phyloP scores from a whole-genome alignment of 164 flowering plant genomes.

The Macadamia integrifolia region DNA sequence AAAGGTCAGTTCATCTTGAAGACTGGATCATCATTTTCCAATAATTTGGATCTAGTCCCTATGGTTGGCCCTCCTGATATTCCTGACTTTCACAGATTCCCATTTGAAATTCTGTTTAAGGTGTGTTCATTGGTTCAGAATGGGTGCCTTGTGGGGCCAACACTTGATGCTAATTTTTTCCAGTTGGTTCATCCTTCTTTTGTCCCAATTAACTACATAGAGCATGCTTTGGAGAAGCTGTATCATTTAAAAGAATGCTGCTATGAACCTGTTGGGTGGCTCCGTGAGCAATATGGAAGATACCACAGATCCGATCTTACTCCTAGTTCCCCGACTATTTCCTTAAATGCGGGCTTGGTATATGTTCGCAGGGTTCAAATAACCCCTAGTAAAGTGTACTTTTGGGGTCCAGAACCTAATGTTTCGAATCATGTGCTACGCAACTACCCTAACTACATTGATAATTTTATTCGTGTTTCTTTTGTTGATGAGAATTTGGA shows the following conservation, averaged over 20 bases:
- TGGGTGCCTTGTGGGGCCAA: constrained; percentile 66
- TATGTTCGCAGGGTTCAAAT: constrained; percentile 67
- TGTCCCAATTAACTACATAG: constrained; percentile 28
- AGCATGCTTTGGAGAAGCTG: constrained; percentile 62
- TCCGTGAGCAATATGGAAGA: constrained; percentile 40
- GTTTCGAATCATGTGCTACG: constrained; percentile 77
- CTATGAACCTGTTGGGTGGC: constrained; percentile 76
- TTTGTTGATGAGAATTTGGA: constrained; percentile 78
- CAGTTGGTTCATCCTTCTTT: constrained; percentile 48
- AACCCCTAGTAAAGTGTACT: constrained; percentile 73
- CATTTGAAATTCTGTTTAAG: constrained; percentile 61
- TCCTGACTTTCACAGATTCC: constrained; percentile 23
- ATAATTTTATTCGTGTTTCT: constrained; percentile 73
- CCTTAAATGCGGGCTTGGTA: constrained; percentile 64
- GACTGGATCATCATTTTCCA: constrained; percentile 35
- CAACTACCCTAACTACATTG: constrained; percentile 35
- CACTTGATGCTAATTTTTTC: constrained; percentile 46
- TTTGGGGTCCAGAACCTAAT: constrained; percentile 73
- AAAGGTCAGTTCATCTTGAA: constrained; percentile 33
- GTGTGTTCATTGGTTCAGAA: constrained; percentile 62
- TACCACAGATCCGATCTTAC: constrained; percentile 14
- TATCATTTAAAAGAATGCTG: constrained; percentile 59
- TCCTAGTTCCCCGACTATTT: constrained; percentile 31
- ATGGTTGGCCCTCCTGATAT: constrained; percentile 41
- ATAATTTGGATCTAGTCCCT: constrained; percentile 55